These are phyloP conservation scores for Umbelopsis isabellina DNA, from an alignment of 192 early-diverging fungal genomes.

Conservation along the genomic window DNA sequence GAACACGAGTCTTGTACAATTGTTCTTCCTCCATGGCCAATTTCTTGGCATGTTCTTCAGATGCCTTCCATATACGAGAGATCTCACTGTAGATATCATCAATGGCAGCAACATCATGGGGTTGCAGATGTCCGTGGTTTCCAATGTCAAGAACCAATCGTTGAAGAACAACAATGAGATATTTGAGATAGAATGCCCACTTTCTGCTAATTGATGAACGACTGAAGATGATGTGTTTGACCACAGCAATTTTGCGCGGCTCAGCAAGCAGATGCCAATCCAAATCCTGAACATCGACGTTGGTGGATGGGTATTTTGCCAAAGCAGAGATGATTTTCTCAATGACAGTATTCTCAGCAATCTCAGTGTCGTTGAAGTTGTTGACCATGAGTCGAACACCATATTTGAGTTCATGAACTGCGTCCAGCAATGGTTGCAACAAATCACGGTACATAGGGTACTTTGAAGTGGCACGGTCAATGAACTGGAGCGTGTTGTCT, in stretches of 20 bases:
- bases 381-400: constrained; percentile 65
- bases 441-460: constrained; percentile 80
- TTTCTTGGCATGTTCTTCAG: constrained; percentile 60
- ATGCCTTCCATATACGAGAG: constrained; percentile 62
- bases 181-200: constrained; percentile 58
- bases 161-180: constrained; percentile 51
- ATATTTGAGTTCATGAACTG: constrained; percentile 75
- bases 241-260: constrained; percentile 35
- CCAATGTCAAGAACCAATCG: constrained; percentile 43
- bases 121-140: constrained; percentile 44
- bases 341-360: constrained; percentile 32
- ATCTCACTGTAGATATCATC: constrained; percentile 62
- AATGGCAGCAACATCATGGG: constrained; percentile 43
- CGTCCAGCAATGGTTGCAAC: constrained; percentile 67
- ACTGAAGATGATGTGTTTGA: constrained; percentile 54
- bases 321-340: constrained; percentile 35
- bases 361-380: constrained; percentile 18
- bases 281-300: constrained; percentile 34
- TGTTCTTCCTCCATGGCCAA: constrained; percentile 52
- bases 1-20: constrained; percentile 58
- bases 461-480: constrained; percentile 63
- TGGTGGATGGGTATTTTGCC: constrained; percentile 39
- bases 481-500: constrained; percentile 65
- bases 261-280: constrained; percentile 49
- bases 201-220: constrained; percentile 37